Evolutionary conservation across 139 green algal genomes (phyloP).

Genomic region (Ettlia oleoabundans): DNA sequence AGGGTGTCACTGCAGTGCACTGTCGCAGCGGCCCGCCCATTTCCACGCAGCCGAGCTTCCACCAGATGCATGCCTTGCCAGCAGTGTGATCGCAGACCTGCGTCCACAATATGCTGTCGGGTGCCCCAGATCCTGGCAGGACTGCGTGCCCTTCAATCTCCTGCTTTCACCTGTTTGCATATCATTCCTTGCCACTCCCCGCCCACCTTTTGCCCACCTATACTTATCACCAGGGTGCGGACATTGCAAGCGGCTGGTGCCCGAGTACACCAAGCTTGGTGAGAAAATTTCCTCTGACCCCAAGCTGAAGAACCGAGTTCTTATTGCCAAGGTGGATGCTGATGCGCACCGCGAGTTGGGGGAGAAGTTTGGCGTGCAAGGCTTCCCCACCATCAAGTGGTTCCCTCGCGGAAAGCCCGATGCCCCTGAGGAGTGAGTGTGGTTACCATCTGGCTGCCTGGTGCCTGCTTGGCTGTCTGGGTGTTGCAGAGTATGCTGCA

Average conservation of each 20-base stretch:
- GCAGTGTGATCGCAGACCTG: background rate
- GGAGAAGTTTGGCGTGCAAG: constrained; percentile 74
- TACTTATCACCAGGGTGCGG: constrained; percentile 59
- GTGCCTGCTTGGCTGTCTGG: no score
- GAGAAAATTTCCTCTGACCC: constrained; percentile 63
- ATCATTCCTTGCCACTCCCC: no score
- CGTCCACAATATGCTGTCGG: no score
- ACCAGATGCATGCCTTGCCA: background rate
- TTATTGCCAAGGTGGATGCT: constrained; percentile 86
- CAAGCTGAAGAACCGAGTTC: constrained; percentile 71
- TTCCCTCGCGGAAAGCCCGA: constrained; percentile 27
- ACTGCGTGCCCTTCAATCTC: no score
- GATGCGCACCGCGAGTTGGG: constrained; percentile 78
- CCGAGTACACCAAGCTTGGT: constrained; percentile 79
- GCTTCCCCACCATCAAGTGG: constrained; percentile 88
- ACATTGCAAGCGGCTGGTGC: constrained; percentile 75
- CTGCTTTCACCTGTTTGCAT: background rate
- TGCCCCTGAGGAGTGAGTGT: constrained; percentile 20
- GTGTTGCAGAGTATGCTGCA: no score
- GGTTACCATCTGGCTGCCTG: background rate
- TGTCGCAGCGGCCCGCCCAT: no score
- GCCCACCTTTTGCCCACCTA: no score
- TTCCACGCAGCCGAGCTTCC: background rate
- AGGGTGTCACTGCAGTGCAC: no score
- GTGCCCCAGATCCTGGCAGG: no score